Base-by-base conservation (phyloP, 1,284 basidiomycete species). In the Papiliotrema laurentii region DNA sequence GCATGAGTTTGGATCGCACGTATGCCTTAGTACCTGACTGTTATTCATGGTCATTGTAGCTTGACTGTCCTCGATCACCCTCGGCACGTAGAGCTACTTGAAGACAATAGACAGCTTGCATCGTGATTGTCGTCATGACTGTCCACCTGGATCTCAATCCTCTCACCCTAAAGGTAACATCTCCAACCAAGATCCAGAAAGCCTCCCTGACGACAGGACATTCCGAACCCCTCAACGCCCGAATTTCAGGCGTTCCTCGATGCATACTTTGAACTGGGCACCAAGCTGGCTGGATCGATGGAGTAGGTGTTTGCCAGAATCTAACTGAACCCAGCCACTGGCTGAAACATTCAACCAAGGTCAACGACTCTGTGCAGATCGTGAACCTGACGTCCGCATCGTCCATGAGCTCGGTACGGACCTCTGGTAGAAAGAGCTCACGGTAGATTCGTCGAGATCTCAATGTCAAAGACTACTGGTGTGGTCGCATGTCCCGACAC, bases 191-290 rank as follows among this genome's bases (percentile, higher is more conserved):
- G 14, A 16, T 28, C 5, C 30, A 4, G 4, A 10, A 28, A 2
- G 3, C 18, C 21, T 13, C 7, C 22, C 43, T 45, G 34, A 45
- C n/a, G 21, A 36, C 45, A 69, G 67, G 61, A 68, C 49, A 46
- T 69, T 11, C 65, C 67, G 1, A 48, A 60, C 13, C 43, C 61
- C 0, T 33, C 40, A 2, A 36, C 56, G 10, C 43, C 49, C 4
- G 65, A 57, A 42, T 68, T 69, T 40, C 41, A 51, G n/a, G 38
- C 43, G 7, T 68, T 64, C 47, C 53, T 68, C 33, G 58, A 68
- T 41, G 52, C 41, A 14, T 43, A 64, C 44, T 69, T 69, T 43
- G 56, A 47, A 1, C 48, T 49, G 2, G 67, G 65, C 6, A 33
- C 53, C 19, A 47, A 58, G 42, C 45, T 69, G 4, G 51, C 49